phyloP scores from a whole-genome alignment of 2,329 filamentous ascomycete species.

The Paracorniculantispora psalliotae region DNA sequence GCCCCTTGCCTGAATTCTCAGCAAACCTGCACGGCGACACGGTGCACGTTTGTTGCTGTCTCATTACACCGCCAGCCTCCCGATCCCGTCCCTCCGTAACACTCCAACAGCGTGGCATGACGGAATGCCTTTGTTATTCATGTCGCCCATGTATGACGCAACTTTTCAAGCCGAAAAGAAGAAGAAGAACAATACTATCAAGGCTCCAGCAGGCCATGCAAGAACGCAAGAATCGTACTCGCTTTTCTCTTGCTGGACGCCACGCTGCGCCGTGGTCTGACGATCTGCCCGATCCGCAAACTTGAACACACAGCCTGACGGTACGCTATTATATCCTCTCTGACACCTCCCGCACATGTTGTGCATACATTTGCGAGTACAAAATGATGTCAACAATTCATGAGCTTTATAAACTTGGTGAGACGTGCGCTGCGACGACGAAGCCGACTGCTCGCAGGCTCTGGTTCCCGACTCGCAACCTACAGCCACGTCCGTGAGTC shows the following conservation, averaged over 20 bases:
- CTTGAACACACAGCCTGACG: not conserved
- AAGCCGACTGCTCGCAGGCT: conserved; percentile 44
- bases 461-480: conserved; percentile 39
- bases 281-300: not conserved
- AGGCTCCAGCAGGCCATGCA: no score
- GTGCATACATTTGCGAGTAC: not conserved
- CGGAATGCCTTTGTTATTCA: no score
- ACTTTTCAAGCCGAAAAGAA: no score
- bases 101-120: not conserved
- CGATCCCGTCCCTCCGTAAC: not conserved
- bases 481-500: conserved; percentile 28
- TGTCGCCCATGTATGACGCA: no score
- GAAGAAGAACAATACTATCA: no score
- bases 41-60: not conserved
- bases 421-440: conserved; percentile 32
- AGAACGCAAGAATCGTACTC: no score
- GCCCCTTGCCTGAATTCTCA: not conserved
- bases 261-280: no score
- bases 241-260: no score
- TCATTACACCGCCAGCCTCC: not conserved
- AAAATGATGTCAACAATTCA: conserved; percentile 37
- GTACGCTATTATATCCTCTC: not conserved
- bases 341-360: conserved; percentile 12
- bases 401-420: conserved; percentile 30
- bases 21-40: not conserved